Percentiles rank a stretch among this genome's conserved stretches.
Evolutionary conservation across 257 asterid genomes (phyloP).

Genomic region (Capsicum chinense): DNA sequence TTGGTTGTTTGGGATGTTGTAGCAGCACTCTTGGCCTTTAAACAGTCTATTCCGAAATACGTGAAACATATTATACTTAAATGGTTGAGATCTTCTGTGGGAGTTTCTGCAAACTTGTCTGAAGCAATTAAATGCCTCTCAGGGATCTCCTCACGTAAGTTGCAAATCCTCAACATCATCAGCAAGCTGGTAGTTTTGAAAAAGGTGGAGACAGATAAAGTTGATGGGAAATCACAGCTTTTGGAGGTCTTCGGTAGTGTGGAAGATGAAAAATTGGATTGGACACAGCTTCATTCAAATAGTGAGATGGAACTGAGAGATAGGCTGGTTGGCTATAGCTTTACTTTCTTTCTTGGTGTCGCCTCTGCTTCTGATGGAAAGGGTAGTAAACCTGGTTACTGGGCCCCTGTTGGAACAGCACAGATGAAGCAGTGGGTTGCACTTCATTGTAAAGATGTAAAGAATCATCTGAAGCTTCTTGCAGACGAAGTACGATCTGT

Average conservation of each 20-base stretch:
- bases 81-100: constrained; percentile 65
- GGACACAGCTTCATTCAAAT: constrained; percentile 63
- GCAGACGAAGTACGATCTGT: constrained; percentile 51
- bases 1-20: constrained; percentile 79
- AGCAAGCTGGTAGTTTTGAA: constrained; percentile 63
- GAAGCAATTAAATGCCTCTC: constrained; percentile 48
- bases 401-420: constrained; percentile 62
- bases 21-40: constrained; percentile 72
- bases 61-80: constrained; percentile 55
- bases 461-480: constrained; percentile 55
- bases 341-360: constrained; percentile 47
- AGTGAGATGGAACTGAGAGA: constrained; percentile 77
- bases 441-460: constrained; percentile 43
- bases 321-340: constrained; percentile 65
- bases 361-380: constrained; percentile 40
- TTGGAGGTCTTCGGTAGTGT: constrained; percentile 41
- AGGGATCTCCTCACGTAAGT: constrained; percentile 64
- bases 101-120: constrained; percentile 43
- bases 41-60: constrained; percentile 57
- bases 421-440: constrained; percentile 86
- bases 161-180: constrained; percentile 75
- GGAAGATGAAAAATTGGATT: constrained; percentile 42
- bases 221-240: constrained; percentile 36
- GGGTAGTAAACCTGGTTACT: constrained; percentile 37
- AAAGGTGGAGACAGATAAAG: constrained; percentile 41